Evolutionary conservation across 2,329 filamentous ascomycete genomes (phyloP).

Genomic region (Ophiostoma ips): DNA sequence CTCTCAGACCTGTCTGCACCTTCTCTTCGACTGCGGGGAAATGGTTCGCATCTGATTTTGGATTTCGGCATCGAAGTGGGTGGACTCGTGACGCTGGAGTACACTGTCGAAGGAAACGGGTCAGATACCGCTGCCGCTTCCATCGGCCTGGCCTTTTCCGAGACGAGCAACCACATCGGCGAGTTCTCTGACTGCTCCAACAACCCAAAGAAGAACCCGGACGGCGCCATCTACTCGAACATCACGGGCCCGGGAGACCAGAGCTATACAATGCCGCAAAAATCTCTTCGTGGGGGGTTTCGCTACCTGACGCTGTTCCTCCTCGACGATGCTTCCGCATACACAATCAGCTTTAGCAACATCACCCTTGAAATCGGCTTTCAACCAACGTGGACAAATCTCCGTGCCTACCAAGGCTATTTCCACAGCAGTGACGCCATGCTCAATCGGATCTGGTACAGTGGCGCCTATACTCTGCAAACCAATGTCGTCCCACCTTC

Average conservation of each 20-base stretch:
- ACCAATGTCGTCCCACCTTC: conserved; percentile 21
- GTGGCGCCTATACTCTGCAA: conserved; percentile 32
- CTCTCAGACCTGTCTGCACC: neutral
- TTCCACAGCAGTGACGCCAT: conserved; percentile 34
- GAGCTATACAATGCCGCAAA: conserved; percentile 27
- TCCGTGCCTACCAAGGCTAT: conserved; percentile 39
- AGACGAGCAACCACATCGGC: conserved; percentile 33
- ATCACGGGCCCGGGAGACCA: conserved; percentile 17
- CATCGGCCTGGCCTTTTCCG: conserved; percentile 33
- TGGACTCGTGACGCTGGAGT: conserved; percentile 38
- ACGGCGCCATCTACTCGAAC: conserved; percentile 32
- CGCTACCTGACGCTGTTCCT: conserved; percentile 36
- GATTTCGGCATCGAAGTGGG: conserved; percentile 47
- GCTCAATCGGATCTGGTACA: conserved; percentile 40
- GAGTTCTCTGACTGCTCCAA: conserved; percentile 34
- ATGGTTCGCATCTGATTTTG: conserved; percentile 39
- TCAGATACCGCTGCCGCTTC: conserved; percentile 1
- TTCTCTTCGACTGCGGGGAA: conserved; percentile 19
- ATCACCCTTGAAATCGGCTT: conserved; percentile 23
- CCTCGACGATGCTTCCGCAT: conserved; percentile 4
- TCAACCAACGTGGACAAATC: conserved; percentile 29
- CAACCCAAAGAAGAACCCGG: conserved; percentile 27
- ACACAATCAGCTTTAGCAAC: conserved; percentile 20
- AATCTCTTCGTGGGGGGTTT: conserved; percentile 35
- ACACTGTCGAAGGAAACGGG: conserved; percentile 20